phyloP scores from a whole-genome alignment of 1,139 yeast genomes.

The Hyphopichia pseudoburtonii region DNA sequence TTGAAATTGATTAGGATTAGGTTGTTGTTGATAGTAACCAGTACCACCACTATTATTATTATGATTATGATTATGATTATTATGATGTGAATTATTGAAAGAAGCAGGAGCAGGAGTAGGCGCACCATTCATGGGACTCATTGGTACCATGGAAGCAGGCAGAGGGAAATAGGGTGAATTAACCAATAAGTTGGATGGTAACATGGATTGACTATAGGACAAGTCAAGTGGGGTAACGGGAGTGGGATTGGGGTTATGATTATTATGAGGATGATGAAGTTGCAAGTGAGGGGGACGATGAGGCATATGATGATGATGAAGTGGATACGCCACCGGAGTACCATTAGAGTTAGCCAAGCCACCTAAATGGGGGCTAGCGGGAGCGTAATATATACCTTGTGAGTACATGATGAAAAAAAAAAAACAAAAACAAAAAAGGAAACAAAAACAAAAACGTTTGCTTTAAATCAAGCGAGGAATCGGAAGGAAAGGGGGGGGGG shows the following conservation, averaged over 20 bases:
- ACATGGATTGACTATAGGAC: constrained; percentile 59
- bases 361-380: constrained; percentile 3
- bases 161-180: constrained; percentile 64
- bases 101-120: too few relatives aligned
- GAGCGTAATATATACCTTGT: constrained; percentile 2
- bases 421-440: too few relatives aligned
- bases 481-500: too few relatives aligned
- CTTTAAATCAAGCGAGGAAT: too few relatives aligned
- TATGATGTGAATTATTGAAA: constrained; percentile 1
- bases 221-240: constrained; percentile 50
- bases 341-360: neutral
- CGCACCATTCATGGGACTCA: constrained; percentile 10
- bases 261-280: constrained; percentile 3
- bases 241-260: constrained; percentile 4
- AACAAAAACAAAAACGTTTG: too few relatives aligned
- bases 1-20: constrained; percentile 16
- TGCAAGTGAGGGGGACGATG: neutral
- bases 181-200: constrained; percentile 67
- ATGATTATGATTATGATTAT: neutral
- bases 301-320: neutral
- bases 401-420: constrained; percentile 4
- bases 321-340: neutral
- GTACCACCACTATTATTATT: too few relatives aligned
- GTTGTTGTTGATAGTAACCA: constrained; percentile 3
- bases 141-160: constrained; percentile 14